Base-by-base conservation (phyloP, 148 eudicot genomes). In the Talinum fruticosum region DNA sequence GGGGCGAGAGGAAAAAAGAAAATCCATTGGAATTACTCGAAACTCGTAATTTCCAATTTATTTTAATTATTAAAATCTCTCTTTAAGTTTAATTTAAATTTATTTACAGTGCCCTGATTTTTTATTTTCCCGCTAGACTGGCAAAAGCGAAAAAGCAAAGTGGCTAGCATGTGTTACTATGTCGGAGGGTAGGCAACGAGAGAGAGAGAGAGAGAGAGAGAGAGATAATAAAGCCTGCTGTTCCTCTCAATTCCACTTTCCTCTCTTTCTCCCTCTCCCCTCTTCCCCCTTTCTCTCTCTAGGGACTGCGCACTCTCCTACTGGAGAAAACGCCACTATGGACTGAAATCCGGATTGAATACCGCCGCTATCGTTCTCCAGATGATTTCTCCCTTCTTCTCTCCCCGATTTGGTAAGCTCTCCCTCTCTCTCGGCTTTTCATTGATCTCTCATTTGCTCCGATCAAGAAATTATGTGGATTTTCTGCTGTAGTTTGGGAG, bases 161-260 rank as follows among this genome's bases (percentile, higher is more conserved):
- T 57, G 59, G 41, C 41, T 54, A 8, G 36, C 36, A 34, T 78
- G 79, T 47, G 79, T 49, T 73, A 73, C 74, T 51, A 81, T 75
- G 84, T 79, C 77, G 80, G 83, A 73, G 28, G 67, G 62, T 67
- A 67, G 81, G 76, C 76, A 79, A 76, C 72, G 34, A 44, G 38
- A 61, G 54, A 70, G 72, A 69, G 78, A 62, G 37, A n/a, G 13
- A 66, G 75, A 33, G 30, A 68, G 23, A 62, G 26, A 41, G 72
- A 73, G 72, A 23, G 83, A 33, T 77, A 23, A 82, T 79, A 83
- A 67, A 82, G 71, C 51, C 41, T 59, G 69, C n/a, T 62, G 62
- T 64, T 68, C 53, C 76, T 83, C 83, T 71, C 71, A 65, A 78
- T 72, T 54, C 41, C 83, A 78, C 86, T 78, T 83, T 80, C 82